Evolutionary conservation across 495 filamentous ascomycete species (phyloP).

Genomic region (Penicillium atrosanguineum): DNA sequence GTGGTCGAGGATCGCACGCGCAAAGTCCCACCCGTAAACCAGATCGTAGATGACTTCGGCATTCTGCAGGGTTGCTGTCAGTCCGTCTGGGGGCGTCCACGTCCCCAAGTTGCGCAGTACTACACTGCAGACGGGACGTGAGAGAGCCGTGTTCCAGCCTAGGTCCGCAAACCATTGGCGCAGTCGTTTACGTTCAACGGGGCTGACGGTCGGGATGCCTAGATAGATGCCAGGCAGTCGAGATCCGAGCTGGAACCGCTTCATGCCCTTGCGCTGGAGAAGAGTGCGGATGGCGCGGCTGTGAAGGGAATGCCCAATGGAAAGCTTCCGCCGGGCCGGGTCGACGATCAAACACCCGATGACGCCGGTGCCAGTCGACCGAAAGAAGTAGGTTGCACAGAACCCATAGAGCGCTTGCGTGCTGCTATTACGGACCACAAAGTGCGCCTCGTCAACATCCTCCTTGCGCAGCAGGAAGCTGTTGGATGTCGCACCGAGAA

Average conservation of each 20-base stretch:
- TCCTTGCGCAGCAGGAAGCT: conserved; percentile 69
- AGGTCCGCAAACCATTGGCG: conserved; percentile 66
- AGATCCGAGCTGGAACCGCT: conserved; percentile 74
- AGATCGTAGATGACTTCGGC: conserved; percentile 63
- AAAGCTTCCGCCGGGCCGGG: conserved; percentile 75
- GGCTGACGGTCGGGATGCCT: conserved; percentile 66
- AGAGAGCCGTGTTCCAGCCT: conserved; percentile 65
- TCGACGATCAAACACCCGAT: conserved; percentile 83
- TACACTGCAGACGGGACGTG: conserved; percentile 63
- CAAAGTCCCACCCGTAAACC: conserved; percentile 74
- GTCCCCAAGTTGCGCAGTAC: conserved; percentile 61
- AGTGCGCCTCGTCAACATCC: conserved; percentile 74
- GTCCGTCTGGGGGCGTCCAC: conserved; percentile 73
- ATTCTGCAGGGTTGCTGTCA: conserved; percentile 66
- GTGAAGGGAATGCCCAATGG: conserved; percentile 82
- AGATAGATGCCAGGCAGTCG: conserved; percentile 75
- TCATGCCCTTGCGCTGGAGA: conserved; percentile 65
- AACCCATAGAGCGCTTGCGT: conserved; percentile 87
- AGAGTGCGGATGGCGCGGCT: conserved; percentile 72
- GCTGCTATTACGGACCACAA: conserved; percentile 87
- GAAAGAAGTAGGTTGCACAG: conserved; percentile 79
- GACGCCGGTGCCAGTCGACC: conserved; percentile 65
- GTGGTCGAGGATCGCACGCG: conserved; percentile 71
- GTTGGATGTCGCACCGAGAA: conserved; percentile 66
- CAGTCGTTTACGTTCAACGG: conserved; percentile 57